Base-by-base conservation (phyloP, 176 grass and related monocot species). In the Carex scoparia region DNA sequence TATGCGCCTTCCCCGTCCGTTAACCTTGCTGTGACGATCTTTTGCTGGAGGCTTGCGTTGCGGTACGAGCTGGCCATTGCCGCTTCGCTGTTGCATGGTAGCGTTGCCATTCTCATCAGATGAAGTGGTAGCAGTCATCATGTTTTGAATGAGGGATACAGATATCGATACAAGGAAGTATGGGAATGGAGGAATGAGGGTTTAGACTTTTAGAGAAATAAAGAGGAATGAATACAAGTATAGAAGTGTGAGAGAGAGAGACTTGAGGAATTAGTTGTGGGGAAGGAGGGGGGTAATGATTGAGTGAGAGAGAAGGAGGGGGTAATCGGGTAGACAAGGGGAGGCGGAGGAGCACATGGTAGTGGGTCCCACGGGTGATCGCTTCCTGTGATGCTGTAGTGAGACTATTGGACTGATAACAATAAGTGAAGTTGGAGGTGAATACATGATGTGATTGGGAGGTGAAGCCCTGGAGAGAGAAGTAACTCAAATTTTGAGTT, bases 11-110 rank as follows among this genome's bases (percentile, higher is more conserved):
- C 94, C 94, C 61, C 94, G 89, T 8, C 94, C 94, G 77, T 97
- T 93, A 61, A 97, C 92, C 92, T 97, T 97, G 86, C 89, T 97
- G 87, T 97, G 94, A 35, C 90, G 85, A 91, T 97, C 94, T 87
- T 94, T 97, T 62, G 89, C 38, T 48, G 84, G 80, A 1, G 71
- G 72, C 60, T 81, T 81, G 14, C 16, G 79, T 58, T 16, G 59
- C 61, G 42, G 37, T 54, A 67, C 81, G 0, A 67, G 27, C 61
- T 64, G 46, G 15, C 81, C 61, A 7, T 79, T 79, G 12, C 28
- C 4, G 2, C 51, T 31, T 79, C 58, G 74, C 4, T 64, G 79
- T 49, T 82, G 79, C 61, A 82, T 82, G 18, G 79, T 82, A 65
- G 19, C 81, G 38, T 60, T 83, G 64, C 61, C 81, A 19, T 44